phyloP scores from a whole-genome alignment of 371 early-diverging fungal genomes.

The Capillidium heterosporum region DNA sequence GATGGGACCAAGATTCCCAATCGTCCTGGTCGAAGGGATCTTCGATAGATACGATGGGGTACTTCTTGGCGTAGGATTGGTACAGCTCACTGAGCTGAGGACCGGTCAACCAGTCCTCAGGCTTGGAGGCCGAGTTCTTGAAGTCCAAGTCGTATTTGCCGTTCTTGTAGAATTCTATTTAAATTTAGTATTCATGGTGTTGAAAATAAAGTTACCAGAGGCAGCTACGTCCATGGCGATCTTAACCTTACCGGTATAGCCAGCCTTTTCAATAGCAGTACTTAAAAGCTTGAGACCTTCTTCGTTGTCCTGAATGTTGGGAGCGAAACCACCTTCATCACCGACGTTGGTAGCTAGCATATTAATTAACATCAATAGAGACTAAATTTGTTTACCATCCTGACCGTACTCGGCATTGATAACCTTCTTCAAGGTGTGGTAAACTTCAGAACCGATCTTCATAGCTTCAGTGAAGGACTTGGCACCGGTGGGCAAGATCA shows the following conservation, averaged over 20 bases:
- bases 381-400: constrained; percentile 31
- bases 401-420: constrained; percentile 97
- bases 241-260: constrained; percentile 85
- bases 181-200: not conserved
- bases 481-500: constrained; percentile 97
- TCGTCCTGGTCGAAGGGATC: constrained; percentile 99
- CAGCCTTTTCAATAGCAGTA: constrained; percentile 76
- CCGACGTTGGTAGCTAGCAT: constrained; percentile 83
- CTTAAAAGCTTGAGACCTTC: constrained; percentile 92
- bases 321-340: constrained; percentile 99
- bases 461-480: constrained; percentile 84
- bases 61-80: constrained; percentile 61
- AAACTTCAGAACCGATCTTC: constrained; percentile 94
- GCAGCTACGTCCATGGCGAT: constrained; percentile 99
- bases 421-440: constrained; percentile 81
- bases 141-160: constrained; percentile 94
- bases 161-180: constrained; percentile 74
- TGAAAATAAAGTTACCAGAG: constrained; percentile 19
- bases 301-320: constrained; percentile 91
- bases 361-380: not conserved
- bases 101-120: constrained; percentile 48
- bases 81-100: constrained; percentile 74
- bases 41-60: constrained; percentile 94
- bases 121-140: constrained; percentile 79
- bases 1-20: constrained; percentile 78